Percentiles rank a stretch among this genome's conserved stretches.
Evolutionary conservation across 1,139 yeast species (phyloP).

Genomic region (Taphrina pruni): DNA sequence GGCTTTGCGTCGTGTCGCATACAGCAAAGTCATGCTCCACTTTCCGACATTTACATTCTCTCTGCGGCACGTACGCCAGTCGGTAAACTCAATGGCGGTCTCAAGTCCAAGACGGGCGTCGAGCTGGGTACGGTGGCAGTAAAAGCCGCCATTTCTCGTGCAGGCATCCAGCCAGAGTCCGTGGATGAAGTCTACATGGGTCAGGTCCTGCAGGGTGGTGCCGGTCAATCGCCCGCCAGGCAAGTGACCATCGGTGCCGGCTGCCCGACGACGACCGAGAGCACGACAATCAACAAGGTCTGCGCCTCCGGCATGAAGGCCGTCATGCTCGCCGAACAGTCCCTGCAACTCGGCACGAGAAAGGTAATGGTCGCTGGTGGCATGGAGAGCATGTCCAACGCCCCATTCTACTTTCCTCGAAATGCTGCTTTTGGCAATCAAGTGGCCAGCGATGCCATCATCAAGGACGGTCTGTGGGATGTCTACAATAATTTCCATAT

Average conservation of each 20-base stretch:
- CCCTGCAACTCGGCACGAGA: slow-evolving; percentile 84
- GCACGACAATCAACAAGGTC: slow-evolving; percentile 92
- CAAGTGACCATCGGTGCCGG: slow-evolving; percentile 95
- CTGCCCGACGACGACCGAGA: slow-evolving; percentile 73
- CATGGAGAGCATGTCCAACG: slow-evolving; percentile 95
- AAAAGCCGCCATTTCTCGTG: slow-evolving; percentile 52
- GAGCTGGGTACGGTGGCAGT: slow-evolving; percentile 94
- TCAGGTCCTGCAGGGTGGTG: slow-evolving; percentile 87
- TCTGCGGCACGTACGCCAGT: slow-evolving; percentile 92
- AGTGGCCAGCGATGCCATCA: slow-evolving; percentile 79
- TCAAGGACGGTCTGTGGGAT: slow-evolving; percentile 88
- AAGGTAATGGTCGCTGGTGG: slow-evolving; percentile 96
- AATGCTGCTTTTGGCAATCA: slow-evolving; percentile 88
- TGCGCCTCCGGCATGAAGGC: slow-evolving; percentile 98
- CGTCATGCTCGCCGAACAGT: slow-evolving; percentile 85
- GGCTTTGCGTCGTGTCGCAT: slow-evolving; percentile 10
- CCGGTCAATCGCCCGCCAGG: slow-evolving; percentile 98
- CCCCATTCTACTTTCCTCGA: slow-evolving; percentile 87
- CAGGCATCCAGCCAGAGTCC: slow-evolving; percentile 63
- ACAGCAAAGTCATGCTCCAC: slow-evolving; percentile 9
- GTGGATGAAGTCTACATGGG: slow-evolving; percentile 94
- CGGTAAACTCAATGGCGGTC: slow-evolving; percentile 87
- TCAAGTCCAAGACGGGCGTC: slow-evolving; percentile 73
- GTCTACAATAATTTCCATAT: slow-evolving; percentile 84
- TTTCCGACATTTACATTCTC: slow-evolving; percentile 73